phyloP scores from a whole-genome alignment of 78 protist genomes.

The Salpingoeca rosetta region DNA sequence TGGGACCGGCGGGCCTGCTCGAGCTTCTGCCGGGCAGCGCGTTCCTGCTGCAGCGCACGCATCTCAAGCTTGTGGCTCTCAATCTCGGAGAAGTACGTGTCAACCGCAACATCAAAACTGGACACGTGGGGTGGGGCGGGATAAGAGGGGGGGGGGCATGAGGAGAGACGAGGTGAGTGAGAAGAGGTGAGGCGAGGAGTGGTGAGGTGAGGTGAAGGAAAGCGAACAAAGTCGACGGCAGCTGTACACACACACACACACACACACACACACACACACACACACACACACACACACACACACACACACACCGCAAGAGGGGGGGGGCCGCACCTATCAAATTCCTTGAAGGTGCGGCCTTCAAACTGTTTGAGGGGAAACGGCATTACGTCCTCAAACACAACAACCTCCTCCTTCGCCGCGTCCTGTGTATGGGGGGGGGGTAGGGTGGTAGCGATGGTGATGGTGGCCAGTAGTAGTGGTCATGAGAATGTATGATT shows the following conservation, averaged over 20 bases:
- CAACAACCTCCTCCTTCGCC: not conserved
- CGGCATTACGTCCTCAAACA: not conserved
- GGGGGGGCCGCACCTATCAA: too few species aligned
- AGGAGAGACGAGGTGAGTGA: too few species aligned
- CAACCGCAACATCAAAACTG: constrained; percentile 74
- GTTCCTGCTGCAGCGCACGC: constrained; percentile 31
- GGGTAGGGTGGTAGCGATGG: not conserved
- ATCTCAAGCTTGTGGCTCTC: constrained; percentile 58
- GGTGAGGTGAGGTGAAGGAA: constrained; percentile 31
- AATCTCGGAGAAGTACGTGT: constrained; percentile 69
- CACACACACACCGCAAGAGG: too few species aligned
- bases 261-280: not conserved
- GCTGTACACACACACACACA: constrained; percentile 48
- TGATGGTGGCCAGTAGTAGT: not conserved
- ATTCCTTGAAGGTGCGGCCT: not conserved
- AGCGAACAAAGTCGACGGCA: constrained; percentile 48
- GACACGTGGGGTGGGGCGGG: too few species aligned
- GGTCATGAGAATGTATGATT: too few species aligned
- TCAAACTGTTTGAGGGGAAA: not conserved
- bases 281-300: too few species aligned
- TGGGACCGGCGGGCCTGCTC: too few species aligned
- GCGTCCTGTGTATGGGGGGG: not conserved
- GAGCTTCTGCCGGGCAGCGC: constrained; percentile 43
- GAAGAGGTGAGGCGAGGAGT: too few species aligned
- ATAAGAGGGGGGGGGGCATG: too few species aligned